phyloP scores from a whole-genome alignment of 495 filamentous ascomycete genomes.

The Penicillium salamii region DNA sequence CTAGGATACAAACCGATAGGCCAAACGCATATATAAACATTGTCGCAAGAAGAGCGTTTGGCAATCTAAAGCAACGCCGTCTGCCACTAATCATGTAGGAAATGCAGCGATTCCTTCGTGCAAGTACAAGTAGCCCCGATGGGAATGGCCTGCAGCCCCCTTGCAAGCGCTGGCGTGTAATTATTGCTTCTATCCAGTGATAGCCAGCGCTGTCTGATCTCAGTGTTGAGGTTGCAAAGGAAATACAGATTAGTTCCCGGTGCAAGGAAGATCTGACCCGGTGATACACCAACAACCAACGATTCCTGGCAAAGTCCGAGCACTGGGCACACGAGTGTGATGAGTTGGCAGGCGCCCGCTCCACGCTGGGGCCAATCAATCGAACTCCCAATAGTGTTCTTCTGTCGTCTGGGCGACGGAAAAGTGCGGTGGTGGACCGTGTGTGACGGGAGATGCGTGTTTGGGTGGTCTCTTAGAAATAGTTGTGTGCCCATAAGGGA shows the following conservation, averaged over 20 bases:
- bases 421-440: too few relatives aligned
- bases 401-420: slow-evolving; percentile 26
- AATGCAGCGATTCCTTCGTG: slow-evolving; percentile 1
- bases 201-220: background rate
- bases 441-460: too few relatives aligned
- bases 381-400: slow-evolving; percentile 2
- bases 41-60: background rate
- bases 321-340: slow-evolving; percentile 21
- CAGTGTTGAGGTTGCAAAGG: background rate
- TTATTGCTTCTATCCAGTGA: background rate
- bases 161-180: slow-evolving; percentile 8
- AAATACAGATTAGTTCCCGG: background rate
- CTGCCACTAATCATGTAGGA: slow-evolving; percentile 4
- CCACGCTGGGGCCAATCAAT: slow-evolving; percentile 20
- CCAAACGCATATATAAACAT: background rate
- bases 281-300: background rate
- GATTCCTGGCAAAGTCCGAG: background rate
- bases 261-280: background rate
- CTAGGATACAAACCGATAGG: too few relatives aligned
- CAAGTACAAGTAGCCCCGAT: slow-evolving; percentile 13
- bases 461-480: too few relatives aligned
- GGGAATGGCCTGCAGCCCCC: slow-evolving; percentile 17
- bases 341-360: slow-evolving; percentile 27
- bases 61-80: background rate
- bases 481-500: too few relatives aligned